Percentiles rank a stretch among this genome's conserved stretches.
These are phyloP conservation scores for Mycena polygramma DNA, from an alignment of 768 basidiomycete species.

Conservation along the genomic window DNA sequence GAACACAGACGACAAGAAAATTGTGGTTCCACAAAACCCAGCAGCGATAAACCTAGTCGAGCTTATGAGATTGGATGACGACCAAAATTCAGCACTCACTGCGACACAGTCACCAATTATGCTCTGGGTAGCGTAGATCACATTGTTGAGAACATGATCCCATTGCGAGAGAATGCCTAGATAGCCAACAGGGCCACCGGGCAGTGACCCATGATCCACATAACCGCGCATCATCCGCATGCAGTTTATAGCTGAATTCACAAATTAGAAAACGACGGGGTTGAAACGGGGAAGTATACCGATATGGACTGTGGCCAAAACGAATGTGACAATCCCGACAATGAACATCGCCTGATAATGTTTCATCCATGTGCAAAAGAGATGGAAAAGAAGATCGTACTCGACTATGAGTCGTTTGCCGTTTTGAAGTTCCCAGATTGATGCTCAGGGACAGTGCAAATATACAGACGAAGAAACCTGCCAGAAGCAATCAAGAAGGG, in stretches of 20 bases:
- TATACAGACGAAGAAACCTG: constrained; percentile 20
- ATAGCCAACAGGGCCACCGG: constrained; percentile 33
- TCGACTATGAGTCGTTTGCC: constrained; percentile 20
- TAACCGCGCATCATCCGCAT: constrained; percentile 29
- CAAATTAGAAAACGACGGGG: neutral
- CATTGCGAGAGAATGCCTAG: constrained; percentile 29
- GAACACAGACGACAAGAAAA: constrained; percentile 34
- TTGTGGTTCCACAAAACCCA: constrained; percentile 37
- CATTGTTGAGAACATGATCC: constrained; percentile 32
- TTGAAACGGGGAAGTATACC: neutral
- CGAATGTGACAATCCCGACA: constrained; percentile 13
- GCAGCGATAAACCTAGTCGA: constrained; percentile 30
- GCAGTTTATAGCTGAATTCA: constrained; percentile 24
- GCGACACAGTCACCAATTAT: constrained; percentile 27
- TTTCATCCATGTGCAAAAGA: neutral
- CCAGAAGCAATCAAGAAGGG: neutral
- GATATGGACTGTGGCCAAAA: constrained; percentile 18
- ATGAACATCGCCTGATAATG: constrained; percentile 11
- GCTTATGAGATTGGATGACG: neutral
- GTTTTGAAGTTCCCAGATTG: constrained; percentile 14
- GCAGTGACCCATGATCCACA: constrained; percentile 21
- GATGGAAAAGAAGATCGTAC: neutral
- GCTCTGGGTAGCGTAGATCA: constrained; percentile 28
- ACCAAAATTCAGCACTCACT: constrained; percentile 3
- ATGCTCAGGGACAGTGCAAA: constrained; percentile 10